Conservation (phyloP, 106 monocot genomes). For the Phalaenopsis aphrodite region DNA sequence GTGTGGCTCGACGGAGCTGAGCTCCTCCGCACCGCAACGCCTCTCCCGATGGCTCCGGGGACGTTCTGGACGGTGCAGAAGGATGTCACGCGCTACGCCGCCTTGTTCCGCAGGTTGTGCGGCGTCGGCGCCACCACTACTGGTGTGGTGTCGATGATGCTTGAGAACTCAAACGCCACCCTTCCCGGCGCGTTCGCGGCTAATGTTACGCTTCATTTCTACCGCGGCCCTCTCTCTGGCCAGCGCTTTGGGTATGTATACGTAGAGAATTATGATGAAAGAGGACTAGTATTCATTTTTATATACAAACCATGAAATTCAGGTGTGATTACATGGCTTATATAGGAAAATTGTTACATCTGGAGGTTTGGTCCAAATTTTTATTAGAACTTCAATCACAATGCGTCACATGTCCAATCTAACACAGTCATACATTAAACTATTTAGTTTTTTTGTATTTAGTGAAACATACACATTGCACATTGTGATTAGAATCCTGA, state of each 20-base stretch:
- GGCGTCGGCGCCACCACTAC: background rate
- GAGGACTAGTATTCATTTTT: too few species aligned
- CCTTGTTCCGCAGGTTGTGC: slow-evolving; percentile 16
- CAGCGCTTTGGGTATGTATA: background rate
- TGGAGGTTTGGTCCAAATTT: too few species aligned
- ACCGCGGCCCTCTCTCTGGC: slow-evolving; percentile 12
- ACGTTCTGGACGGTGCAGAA: slow-evolving; percentile 48
- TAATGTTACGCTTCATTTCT: slow-evolving; percentile 44
- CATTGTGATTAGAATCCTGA: too few species aligned
- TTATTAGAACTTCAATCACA: too few species aligned
- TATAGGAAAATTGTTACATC: too few species aligned
- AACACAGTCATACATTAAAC: too few species aligned
- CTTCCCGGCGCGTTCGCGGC: slow-evolving; percentile 43
- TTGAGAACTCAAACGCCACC: slow-evolving; percentile 29
- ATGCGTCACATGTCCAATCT: too few species aligned
- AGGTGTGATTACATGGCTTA: too few species aligned
- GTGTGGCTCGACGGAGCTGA: slow-evolving; percentile 11
- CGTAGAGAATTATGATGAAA: too few species aligned
- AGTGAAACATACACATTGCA: too few species aligned
- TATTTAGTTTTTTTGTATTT: too few species aligned
- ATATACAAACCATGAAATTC: too few species aligned
- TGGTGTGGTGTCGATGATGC: slow-evolving; percentile 21
- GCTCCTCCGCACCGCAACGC: slow-evolving; percentile 34
- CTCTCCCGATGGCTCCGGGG: slow-evolving; percentile 19
- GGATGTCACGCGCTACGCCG: slow-evolving; percentile 40